These are phyloP conservation scores for Arachnomyces sp. DNA, from an alignment of 2,329 filamentous ascomycete genomes.

Conservation along the genomic window DNA sequence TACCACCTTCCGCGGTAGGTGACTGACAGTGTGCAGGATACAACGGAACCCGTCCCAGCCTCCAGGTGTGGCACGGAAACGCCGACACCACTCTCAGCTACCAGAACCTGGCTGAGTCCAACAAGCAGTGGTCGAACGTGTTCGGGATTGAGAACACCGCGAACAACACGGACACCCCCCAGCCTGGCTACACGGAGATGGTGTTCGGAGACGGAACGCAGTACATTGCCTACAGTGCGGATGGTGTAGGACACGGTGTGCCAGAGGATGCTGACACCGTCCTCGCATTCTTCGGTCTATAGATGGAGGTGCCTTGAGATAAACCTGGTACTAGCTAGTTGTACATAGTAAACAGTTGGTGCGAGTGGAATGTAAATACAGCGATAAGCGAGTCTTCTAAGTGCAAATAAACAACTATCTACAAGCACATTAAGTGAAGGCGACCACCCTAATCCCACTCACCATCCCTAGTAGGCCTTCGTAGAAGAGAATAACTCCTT, in stretches of 20 bases:
- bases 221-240: not conserved
- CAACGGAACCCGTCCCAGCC: conserved; percentile 24
- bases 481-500: too few relatives aligned
- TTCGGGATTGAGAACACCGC: not conserved
- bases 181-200: not conserved
- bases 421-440: too few relatives aligned
- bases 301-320: too few relatives aligned
- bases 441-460: too few relatives aligned
- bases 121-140: conserved; percentile 19
- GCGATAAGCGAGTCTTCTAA: too few relatives aligned
- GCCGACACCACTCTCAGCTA: conserved; percentile 23
- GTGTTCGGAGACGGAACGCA: conserved; percentile 1
- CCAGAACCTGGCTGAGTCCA: conserved; percentile 17
- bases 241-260: not conserved
- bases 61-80: conserved; percentile 30
- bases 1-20: too few relatives aligned
- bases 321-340: too few relatives aligned
- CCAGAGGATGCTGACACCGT: not conserved
- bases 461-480: too few relatives aligned
- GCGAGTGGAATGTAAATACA: too few relatives aligned
- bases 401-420: too few relatives aligned
- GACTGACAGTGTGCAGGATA: conserved; percentile 17
- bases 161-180: not conserved
- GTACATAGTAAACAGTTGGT: too few relatives aligned
- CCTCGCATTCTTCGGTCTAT: conserved; percentile 1